Evolutionary conservation across 1,139 yeast species (phyloP), one percentile per base, ranked within the genome.

Genomic region (Candida sojae): DNA sequence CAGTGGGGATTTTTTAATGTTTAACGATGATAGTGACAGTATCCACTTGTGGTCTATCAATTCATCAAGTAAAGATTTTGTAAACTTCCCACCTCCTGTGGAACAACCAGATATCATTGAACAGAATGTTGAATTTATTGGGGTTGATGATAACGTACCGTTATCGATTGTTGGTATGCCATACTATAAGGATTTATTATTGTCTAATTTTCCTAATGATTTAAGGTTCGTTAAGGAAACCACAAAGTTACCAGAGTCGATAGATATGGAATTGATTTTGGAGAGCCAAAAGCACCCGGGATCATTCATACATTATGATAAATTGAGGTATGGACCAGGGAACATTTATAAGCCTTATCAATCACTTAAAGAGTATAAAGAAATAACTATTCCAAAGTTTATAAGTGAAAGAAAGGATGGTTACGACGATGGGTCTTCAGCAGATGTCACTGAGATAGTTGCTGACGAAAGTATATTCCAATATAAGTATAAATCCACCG

Each of bases 161-260:
- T 70, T 93, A 46, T 85, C 85, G 41, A 63, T 82, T 1, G 74
- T 93, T 1, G 97, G 97, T 7, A 72, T 93, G 82, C 98, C 99
- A 0, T 90, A 86, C 60, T 93, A 90, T 63, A 84, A 83, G 53
- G 91, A 88, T 43, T 80, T 81, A 45, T 73, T 95, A 25, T 71
- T 92, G 11, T 90, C 97, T 0, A 86, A 90, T 17, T 92, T 92
- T 89, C 86, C 91, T 0, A 60, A 75, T 2, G 85, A 84, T 48
- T 64, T 79, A 53, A 73, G 79, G 21, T 87, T 86, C 60, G 64
- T 70, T 61, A 80, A 68, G 72, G 83, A 55, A 80, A 81, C 63
- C 5, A 73, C 76, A 6, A 78, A 78, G 30, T 57, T 82, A 9
- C 86, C 89, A 0, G 62, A 66, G 29, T 64, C 64, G 17, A 65